Evolutionary conservation across 208 protist genomes (phyloP).

Genomic region (Cochliopodium minus): DNA sequence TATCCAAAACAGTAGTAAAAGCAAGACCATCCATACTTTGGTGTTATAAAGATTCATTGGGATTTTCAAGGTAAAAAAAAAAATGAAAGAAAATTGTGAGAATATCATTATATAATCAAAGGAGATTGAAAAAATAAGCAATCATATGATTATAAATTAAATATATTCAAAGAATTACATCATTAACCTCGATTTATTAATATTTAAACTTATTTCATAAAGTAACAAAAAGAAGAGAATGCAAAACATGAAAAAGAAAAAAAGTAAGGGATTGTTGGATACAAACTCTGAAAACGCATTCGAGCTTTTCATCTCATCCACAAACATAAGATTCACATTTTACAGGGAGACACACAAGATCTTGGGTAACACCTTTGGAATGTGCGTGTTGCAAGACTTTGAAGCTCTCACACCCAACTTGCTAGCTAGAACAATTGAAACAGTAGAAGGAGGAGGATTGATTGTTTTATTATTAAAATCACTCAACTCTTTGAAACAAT

Average conservation of each 20-base stretch:
- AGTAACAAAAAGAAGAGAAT: constrained; percentile 1
- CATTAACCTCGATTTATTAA: too few species aligned
- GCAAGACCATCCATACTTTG: constrained; percentile 88
- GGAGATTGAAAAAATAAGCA: not conserved
- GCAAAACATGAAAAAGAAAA: constrained; percentile 55
- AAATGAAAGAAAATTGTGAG: not conserved
- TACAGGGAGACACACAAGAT: constrained; percentile 96
- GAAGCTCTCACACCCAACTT: constrained; percentile 97
- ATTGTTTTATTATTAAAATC: constrained; percentile 87
- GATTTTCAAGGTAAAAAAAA: constrained; percentile 63
- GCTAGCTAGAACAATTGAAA: constrained; percentile 96
- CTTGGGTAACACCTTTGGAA: constrained; percentile 96
- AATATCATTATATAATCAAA: not conserved
- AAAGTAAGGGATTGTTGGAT: constrained; percentile 67
- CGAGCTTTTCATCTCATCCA: constrained; percentile 89
- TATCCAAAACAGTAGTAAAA: constrained; percentile 84
- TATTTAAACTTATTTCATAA: too few species aligned
- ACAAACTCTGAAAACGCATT: constrained; percentile 84
- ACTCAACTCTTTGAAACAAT: constrained; percentile 81
- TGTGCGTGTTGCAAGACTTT: constrained; percentile 97
- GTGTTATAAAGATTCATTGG: constrained; percentile 98
- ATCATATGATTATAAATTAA: not conserved
- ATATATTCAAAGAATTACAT: too few species aligned
- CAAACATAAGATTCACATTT: constrained; percentile 93
- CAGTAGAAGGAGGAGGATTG: constrained; percentile 96